Conservation (phyloP, 176 grass and related monocot genomes). For the barley (Hordeum vulgare) region DNA sequence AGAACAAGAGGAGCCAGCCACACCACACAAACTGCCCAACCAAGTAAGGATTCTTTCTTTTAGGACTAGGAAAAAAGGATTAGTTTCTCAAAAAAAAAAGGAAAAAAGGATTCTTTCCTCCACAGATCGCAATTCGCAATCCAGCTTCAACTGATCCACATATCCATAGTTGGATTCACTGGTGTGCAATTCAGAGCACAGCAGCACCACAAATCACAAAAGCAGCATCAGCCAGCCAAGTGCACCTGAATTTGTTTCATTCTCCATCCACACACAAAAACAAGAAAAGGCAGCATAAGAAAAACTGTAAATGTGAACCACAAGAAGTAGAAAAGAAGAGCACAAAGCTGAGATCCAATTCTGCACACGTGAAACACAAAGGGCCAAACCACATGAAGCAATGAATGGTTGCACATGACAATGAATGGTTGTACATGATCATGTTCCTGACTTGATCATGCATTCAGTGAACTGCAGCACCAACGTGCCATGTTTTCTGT, state of each 20-base stretch:
- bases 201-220: background rate
- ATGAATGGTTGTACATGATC: constrained; percentile 20
- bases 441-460: constrained; percentile 18
- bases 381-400: constrained; percentile 26
- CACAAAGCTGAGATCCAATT: background rate
- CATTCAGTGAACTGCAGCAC: constrained; percentile 12
- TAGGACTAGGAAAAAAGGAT: background rate
- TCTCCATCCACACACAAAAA: background rate
- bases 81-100: too few species aligned
- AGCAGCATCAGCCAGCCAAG: background rate
- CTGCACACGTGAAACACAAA: background rate
- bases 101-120: too few species aligned
- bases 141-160: background rate
- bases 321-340: background rate
- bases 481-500: constrained; percentile 22
- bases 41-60: background rate
- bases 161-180: background rate
- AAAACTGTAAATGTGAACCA: constrained; percentile 4
- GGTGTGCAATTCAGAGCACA: background rate
- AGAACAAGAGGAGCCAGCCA: background rate
- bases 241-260: background rate
- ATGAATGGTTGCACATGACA: constrained; percentile 38
- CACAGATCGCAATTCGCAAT: background rate
- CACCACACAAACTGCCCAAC: background rate
- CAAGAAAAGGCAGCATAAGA: background rate